Conservation (phyloP, 305 asterid species). For the Rubia tinctorum region DNA sequence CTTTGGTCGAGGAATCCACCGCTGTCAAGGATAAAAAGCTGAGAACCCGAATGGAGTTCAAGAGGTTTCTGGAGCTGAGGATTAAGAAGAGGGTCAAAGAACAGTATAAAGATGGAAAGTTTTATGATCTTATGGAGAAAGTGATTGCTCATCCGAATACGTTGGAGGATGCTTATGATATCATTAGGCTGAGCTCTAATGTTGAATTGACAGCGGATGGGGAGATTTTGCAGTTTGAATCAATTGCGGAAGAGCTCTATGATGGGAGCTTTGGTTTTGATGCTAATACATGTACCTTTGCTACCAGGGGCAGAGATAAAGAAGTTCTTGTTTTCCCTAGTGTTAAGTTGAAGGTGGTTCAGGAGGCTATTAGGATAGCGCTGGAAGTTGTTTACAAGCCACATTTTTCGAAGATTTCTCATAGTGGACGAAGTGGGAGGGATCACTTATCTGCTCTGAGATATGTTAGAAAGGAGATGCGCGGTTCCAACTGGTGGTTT, state of each 20-base stretch:
- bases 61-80: constrained; percentile 62
- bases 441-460: constrained; percentile 80
- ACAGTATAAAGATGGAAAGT: constrained; percentile 64
- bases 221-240: constrained; percentile 55
- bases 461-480: constrained; percentile 68
- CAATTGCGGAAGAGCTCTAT: constrained; percentile 69
- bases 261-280: constrained; percentile 55
- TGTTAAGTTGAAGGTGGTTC: constrained; percentile 63
- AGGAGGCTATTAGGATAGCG: constrained; percentile 77
- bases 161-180: constrained; percentile 74
- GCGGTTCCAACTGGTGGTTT: constrained; percentile 80
- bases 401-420: constrained; percentile 82
- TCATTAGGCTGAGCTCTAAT: constrained; percentile 58
- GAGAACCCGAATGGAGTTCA: constrained; percentile 43
- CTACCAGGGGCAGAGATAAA: constrained; percentile 59
- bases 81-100: constrained; percentile 85
- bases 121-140: constrained; percentile 49
- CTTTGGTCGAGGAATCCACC: constrained; percentile 53
- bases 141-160: constrained; percentile 73
- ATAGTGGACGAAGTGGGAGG: constrained; percentile 80
- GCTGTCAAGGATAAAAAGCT: constrained; percentile 35
- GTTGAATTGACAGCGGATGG: constrained; percentile 43
- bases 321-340: constrained; percentile 65
- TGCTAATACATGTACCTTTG: constrained; percentile 53
- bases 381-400: constrained; percentile 83